phyloP scores from a whole-genome alignment of 108 stramenopile genomes.

The Craspedostauros australis region DNA sequence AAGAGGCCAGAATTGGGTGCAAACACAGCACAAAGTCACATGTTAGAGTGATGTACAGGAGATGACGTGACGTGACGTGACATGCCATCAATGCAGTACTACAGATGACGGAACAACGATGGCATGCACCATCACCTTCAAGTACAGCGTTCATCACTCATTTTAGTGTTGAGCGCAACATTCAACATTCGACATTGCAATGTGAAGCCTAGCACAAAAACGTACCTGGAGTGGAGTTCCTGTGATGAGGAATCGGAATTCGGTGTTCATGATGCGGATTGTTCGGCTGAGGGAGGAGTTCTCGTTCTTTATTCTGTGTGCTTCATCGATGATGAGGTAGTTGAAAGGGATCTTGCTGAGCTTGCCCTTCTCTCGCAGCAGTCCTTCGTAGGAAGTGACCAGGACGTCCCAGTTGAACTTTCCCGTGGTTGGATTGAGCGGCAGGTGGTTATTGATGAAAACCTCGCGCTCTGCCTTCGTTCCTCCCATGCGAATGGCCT shows the following conservation, averaged over 20 bases:
- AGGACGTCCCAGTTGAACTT: constrained; percentile 88
- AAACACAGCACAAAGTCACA: no score
- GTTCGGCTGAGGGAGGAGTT: constrained; percentile 77
- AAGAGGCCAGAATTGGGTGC: no score
- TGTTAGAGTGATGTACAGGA: no score
- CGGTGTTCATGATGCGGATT: constrained; percentile 69
- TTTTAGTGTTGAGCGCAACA: no score
- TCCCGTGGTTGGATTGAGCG: constrained; percentile 33
- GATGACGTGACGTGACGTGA: no score
- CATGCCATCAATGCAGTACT: neutral
- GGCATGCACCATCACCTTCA: no score
- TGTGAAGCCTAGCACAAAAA: no score
- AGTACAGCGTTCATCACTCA: no score
- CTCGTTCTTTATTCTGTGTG: constrained; percentile 99
- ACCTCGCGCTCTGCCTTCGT: constrained; percentile 85
- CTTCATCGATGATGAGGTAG: constrained; percentile 88
- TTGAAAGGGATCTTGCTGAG: constrained; percentile 81
- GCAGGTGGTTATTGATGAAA: constrained; percentile 58
- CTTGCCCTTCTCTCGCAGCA: constrained; percentile 81
- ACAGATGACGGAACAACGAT: neutral
- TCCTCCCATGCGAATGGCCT: constrained; percentile 85
- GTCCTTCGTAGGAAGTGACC: constrained; percentile 94
- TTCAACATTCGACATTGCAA: no score
- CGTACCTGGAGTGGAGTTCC: constrained; percentile 87
- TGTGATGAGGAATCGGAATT: constrained; percentile 90